A percentile compares a stretch with the other conserved stretches of the same genome.
These are phyloP conservation scores for Croton setiger DNA, from an alignment of 441 rosid species.

Conservation along the genomic window DNA sequence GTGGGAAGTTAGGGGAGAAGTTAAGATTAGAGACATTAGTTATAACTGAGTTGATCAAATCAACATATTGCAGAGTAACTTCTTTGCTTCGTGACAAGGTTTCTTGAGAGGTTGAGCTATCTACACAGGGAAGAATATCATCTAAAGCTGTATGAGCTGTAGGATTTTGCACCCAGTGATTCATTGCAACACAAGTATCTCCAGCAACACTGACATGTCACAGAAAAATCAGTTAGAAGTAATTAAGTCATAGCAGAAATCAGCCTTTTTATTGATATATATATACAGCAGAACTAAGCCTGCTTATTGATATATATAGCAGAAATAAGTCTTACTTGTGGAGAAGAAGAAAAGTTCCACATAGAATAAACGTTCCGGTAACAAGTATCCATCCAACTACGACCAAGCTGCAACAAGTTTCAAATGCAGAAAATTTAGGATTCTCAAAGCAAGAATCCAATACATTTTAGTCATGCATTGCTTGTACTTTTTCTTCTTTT, in stretches of 20 bases:
- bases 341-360: constrained; percentile 81
- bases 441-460: not conserved
- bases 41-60: constrained; percentile 73
- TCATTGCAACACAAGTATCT: constrained; percentile 87
- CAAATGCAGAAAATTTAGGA: not conserved
- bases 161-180: constrained; percentile 83
- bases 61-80: constrained; percentile 68
- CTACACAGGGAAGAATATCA: constrained; percentile 84
- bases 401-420: constrained; percentile 60
- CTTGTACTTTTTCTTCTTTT: too few relatives aligned
- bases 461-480: too few relatives aligned
- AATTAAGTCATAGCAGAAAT: not conserved
- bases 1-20: constrained; percentile 72
- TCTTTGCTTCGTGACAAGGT: constrained; percentile 61
- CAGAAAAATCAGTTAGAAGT: constrained; percentile 17
- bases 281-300: not conserved
- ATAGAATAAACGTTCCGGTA: constrained; percentile 73
- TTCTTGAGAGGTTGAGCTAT: constrained; percentile 73
- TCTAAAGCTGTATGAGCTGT: constrained; percentile 81
- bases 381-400: constrained; percentile 85
- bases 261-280: not conserved
- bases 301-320: not conserved
- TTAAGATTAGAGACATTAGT: constrained; percentile 84
- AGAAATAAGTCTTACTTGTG: constrained; percentile 72
- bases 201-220: constrained; percentile 52